Evolutionary conservation across 2,329 filamentous ascomycete species (phyloP).

Genomic region (Fusarium pilosicola): DNA sequence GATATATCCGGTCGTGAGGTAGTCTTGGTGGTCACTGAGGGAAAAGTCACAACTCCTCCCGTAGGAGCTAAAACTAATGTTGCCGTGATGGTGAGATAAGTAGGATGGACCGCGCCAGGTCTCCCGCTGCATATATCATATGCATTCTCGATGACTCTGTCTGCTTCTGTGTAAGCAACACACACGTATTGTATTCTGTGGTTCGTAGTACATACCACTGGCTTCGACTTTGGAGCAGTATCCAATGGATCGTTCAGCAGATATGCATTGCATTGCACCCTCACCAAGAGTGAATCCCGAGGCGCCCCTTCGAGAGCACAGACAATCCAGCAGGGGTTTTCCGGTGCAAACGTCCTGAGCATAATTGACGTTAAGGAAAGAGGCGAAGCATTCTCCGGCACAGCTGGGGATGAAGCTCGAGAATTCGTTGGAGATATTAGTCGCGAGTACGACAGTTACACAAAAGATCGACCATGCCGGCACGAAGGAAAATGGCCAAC

Average conservation of each 20-base stretch:
- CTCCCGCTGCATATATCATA: conserved; percentile 67
- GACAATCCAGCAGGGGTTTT: conserved; percentile 66
- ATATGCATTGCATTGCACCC: conserved; percentile 73
- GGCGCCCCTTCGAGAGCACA: conserved; percentile 69
- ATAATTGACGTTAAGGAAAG: conserved; percentile 71
- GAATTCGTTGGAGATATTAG: conserved; percentile 52
- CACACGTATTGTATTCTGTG: background rate
- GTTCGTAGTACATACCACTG: conserved; percentile 43
- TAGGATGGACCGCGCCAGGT: conserved; percentile 62
- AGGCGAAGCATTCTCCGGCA: conserved; percentile 68
- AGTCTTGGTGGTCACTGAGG: conserved; percentile 31
- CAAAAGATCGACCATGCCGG: conserved; percentile 48
- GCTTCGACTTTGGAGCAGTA: conserved; percentile 61
- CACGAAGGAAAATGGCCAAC: conserved; percentile 45
- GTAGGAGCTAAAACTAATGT: conserved; percentile 57
- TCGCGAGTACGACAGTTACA: conserved; percentile 42
- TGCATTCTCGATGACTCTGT: conserved; percentile 57
- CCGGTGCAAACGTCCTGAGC: conserved; percentile 58
- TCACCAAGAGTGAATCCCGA: conserved; percentile 78
- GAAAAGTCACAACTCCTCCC: conserved; percentile 46
- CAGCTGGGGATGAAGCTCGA: conserved; percentile 64
- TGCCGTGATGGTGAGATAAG: conserved; percentile 67
- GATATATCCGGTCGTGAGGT: conserved; percentile 13
- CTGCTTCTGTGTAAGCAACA: conserved; percentile 44
- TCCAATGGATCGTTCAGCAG: conserved; percentile 60